These are phyloP conservation scores for Tricladium varicosporioides DNA, from an alignment of 2,329 filamentous ascomycete genomes.

Conservation along the genomic window DNA sequence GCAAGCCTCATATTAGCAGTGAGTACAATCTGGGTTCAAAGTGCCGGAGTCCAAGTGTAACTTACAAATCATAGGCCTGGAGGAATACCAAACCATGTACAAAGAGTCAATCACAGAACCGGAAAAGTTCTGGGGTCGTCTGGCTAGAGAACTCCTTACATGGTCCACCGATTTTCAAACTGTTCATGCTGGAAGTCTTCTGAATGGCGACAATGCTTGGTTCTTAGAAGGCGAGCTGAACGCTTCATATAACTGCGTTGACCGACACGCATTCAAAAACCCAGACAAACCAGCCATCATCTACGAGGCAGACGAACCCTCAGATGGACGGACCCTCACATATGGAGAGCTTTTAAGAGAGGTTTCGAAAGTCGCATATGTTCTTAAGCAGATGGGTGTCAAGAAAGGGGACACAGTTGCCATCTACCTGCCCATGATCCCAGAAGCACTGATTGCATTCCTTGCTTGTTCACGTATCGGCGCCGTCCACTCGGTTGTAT, in stretches of 20 bases:
- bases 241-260: slow-evolving; percentile 95
- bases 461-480: slow-evolving; percentile 90
- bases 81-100: slow-evolving; percentile 68
- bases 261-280: slow-evolving; percentile 93
- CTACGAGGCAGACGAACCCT: slow-evolving; percentile 93
- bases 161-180: slow-evolving; percentile 94
- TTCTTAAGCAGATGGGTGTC: slow-evolving; percentile 92
- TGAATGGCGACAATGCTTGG: slow-evolving; percentile 84
- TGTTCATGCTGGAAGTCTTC: slow-evolving; percentile 73
- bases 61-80: slow-evolving; percentile 45
- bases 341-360: slow-evolving; percentile 92
- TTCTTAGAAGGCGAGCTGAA: slow-evolving; percentile 93
- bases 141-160: slow-evolving; percentile 83
- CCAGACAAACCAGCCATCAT: slow-evolving; percentile 94
- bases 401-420: slow-evolving; percentile 96
- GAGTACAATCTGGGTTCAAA: slow-evolving; percentile 18
- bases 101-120: slow-evolving; percentile 88
- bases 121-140: slow-evolving; percentile 82
- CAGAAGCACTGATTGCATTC: slow-evolving; percentile 88
- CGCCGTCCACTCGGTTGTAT: slow-evolving; percentile 94
- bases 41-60: neutral
- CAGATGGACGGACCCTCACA: slow-evolving; percentile 83
- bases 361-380: slow-evolving; percentile 83
- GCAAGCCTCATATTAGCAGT: slow-evolving; percentile 66
- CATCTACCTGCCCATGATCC: slow-evolving; percentile 98